phyloP scores from a whole-genome alignment of 2,329 filamentous ascomycete genomes.

The Bertia moriformis region DNA sequence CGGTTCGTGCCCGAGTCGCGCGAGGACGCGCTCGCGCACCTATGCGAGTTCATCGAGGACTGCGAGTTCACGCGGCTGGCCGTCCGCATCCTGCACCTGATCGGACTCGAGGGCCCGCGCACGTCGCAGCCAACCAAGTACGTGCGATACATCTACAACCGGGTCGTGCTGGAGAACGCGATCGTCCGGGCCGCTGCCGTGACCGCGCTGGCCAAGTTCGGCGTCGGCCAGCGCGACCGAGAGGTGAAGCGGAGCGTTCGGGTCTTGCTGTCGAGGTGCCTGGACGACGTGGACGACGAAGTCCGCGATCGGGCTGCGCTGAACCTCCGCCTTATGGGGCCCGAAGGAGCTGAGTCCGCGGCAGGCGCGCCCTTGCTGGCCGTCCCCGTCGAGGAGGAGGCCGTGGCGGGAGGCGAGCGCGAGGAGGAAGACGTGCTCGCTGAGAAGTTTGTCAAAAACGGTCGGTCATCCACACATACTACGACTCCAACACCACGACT shows the following conservation, averaged over 20 bases:
- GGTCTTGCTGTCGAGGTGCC: conserved; percentile 78
- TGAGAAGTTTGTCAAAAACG: conserved; percentile 80
- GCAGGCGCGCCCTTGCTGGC: too few relatives aligned
- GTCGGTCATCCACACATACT: too few relatives aligned
- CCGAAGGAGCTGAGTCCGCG: too few relatives aligned
- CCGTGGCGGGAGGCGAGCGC: too few relatives aligned
- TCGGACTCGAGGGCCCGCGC: conserved; percentile 88
- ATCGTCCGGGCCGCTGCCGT: conserved; percentile 90
- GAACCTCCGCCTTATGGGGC: conserved; percentile 83
- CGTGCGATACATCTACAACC: conserved; percentile 98
- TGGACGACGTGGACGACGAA: conserved; percentile 96
- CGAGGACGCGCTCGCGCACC: conserved; percentile 75
- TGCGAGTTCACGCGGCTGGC: conserved; percentile 98
- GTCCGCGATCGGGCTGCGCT: conserved; percentile 89
- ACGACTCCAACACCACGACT: too few relatives aligned
- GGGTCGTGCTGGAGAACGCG: conserved; percentile 91
- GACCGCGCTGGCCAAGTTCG: conserved; percentile 90
- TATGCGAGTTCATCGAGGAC: conserved; percentile 98
- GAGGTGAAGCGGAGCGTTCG: conserved; percentile 94
- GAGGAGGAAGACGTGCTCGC: conserved; percentile 80
- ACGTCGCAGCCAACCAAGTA: conserved; percentile 97
- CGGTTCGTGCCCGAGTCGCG: conserved; percentile 89
- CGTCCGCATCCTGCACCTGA: conserved; percentile 82
- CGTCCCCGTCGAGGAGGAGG: too few relatives aligned
- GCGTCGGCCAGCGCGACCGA: conserved; percentile 85